A percentile compares a stretch with the other conserved stretches of the same genome.
Conservation (phyloP, 2,329 filamentous ascomycete species). For the Penicillium sp. region DNA sequence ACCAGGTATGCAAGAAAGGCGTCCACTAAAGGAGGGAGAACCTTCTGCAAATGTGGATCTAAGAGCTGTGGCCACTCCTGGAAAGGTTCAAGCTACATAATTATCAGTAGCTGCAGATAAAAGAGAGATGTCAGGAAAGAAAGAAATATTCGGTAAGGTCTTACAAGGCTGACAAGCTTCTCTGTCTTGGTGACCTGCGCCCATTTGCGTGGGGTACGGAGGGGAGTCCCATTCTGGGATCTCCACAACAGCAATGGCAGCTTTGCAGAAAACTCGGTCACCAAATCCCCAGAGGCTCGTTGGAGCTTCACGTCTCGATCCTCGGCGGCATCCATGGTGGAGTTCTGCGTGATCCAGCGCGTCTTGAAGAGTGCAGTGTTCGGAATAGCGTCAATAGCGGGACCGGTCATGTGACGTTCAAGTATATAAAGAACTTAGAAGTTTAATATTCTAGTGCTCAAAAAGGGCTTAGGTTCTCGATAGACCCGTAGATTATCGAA, state of each 20-base stretch:
- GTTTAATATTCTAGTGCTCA: not conserved
- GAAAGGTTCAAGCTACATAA: constrained; percentile 69
- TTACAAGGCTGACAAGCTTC: constrained; percentile 41
- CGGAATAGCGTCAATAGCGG: constrained; percentile 26
- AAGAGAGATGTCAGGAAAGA: not conserved
- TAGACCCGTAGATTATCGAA: not conserved
- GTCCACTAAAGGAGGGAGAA: constrained; percentile 70
- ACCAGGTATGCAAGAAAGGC: constrained; percentile 67
- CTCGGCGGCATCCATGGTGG: constrained; percentile 44
- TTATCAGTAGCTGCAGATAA: constrained; percentile 13
- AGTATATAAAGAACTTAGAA: not conserved
- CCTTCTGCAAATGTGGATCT: constrained; percentile 72
- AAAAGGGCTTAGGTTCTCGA: not conserved
- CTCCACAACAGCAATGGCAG: constrained; percentile 44
- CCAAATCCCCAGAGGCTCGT: constrained; percentile 44
- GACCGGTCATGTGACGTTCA: constrained; percentile 20
- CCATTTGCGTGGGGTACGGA: constrained; percentile 39
- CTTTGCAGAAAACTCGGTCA: constrained; percentile 42
- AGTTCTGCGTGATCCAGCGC: constrained; percentile 3
- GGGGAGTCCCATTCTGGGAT: constrained; percentile 21
- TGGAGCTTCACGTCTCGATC: constrained; percentile 48
- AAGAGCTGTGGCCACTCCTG: constrained; percentile 93
- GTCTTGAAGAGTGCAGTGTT: constrained; percentile 10
- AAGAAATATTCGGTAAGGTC: constrained; percentile 11
- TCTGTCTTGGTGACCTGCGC: constrained; percentile 37